Conservation (phyloP, 208 protist species). For the Acanthamoeba royreba region DNA sequence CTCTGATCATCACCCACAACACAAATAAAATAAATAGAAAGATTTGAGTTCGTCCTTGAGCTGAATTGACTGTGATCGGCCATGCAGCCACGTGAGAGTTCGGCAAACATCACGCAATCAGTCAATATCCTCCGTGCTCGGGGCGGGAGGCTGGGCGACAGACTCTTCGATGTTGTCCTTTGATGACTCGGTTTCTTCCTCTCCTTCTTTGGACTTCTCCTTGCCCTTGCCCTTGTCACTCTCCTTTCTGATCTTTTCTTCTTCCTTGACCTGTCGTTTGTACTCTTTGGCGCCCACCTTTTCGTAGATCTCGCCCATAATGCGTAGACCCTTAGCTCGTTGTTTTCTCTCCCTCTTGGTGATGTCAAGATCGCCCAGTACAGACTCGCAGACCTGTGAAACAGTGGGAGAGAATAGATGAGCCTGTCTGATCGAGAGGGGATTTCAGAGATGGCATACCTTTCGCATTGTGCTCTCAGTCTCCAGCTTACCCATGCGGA, state of each 20-base stretch:
- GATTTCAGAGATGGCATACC: not conserved
- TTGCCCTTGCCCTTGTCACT: not conserved
- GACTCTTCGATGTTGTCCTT: not conserved
- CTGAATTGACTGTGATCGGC: not conserved
- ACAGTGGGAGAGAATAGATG: not conserved
- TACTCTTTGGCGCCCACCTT: not conserved
- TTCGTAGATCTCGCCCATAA: slow-evolving; percentile 43
- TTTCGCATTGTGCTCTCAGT: slow-evolving; percentile 18
- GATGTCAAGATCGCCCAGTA: slow-evolving; percentile 41
- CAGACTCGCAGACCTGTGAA: not conserved
- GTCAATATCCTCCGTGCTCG: not conserved
- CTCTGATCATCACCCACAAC: no score
- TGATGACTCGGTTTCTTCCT: not conserved
- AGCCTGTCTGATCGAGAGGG: not conserved
- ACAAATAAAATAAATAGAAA: no score
- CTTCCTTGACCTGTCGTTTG: not conserved
- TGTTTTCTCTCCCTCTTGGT: not conserved
- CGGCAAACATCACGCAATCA: not conserved
- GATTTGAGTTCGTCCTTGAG: not conserved
- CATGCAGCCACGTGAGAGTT: not conserved
- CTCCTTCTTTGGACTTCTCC: not conserved
- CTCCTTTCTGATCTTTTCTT: slow-evolving; percentile 15
- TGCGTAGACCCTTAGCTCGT: not conserved
- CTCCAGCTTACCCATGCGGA: slow-evolving; percentile 40
- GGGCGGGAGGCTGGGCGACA: not conserved